Evolutionary conservation across 2,329 filamentous ascomycete species (phyloP).

Genomic region (Nigrospora osmanthi): DNA sequence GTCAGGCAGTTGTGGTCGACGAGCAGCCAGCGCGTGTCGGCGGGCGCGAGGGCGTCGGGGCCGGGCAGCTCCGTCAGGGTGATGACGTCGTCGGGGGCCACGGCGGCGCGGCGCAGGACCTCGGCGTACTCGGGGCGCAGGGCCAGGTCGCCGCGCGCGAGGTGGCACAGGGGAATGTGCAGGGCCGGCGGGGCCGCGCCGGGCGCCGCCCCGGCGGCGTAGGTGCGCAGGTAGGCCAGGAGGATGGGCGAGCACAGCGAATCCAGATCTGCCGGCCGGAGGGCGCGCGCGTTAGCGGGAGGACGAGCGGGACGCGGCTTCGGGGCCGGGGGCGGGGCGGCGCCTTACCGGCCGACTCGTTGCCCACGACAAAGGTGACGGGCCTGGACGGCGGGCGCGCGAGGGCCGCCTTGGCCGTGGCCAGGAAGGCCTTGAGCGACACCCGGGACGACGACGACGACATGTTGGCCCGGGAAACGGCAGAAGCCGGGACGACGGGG

Average conservation of each 20-base stretch:
- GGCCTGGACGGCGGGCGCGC: slow-evolving; percentile 36
- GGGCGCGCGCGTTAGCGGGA: not conserved
- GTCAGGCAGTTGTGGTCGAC: slow-evolving; percentile 75
- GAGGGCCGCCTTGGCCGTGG: slow-evolving; percentile 39
- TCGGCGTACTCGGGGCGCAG: slow-evolving; percentile 67
- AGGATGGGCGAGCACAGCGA: slow-evolving; percentile 69
- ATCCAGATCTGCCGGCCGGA: slow-evolving; percentile 56
- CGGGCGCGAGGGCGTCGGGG: slow-evolving; percentile 31
- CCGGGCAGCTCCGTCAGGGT: slow-evolving; percentile 50
- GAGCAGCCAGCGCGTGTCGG: slow-evolving; percentile 60
- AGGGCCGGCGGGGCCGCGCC: slow-evolving; percentile 35
- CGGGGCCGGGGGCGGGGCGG: not conserved
- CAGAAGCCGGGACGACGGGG: too few relatives aligned
- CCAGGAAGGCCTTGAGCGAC: slow-evolving; percentile 43
- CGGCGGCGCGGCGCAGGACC: slow-evolving; percentile 52
- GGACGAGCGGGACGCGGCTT: not conserved
- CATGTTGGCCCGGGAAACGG: not conserved
- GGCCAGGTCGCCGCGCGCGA: slow-evolving; percentile 57
- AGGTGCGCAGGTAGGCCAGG: slow-evolving; percentile 65
- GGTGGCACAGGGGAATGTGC: slow-evolving; percentile 67
- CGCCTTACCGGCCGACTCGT: slow-evolving; percentile 56
- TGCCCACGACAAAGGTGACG: slow-evolving; percentile 57
- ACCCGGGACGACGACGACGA: slow-evolving; percentile 15
- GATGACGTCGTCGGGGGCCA: slow-evolving; percentile 54
- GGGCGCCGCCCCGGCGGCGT: slow-evolving; percentile 25